Percentiles rank a stretch among this genome's conserved stretches.
Conservation (phyloP, 148 eudicot genomes). For the Rhododendron ovatum region DNA sequence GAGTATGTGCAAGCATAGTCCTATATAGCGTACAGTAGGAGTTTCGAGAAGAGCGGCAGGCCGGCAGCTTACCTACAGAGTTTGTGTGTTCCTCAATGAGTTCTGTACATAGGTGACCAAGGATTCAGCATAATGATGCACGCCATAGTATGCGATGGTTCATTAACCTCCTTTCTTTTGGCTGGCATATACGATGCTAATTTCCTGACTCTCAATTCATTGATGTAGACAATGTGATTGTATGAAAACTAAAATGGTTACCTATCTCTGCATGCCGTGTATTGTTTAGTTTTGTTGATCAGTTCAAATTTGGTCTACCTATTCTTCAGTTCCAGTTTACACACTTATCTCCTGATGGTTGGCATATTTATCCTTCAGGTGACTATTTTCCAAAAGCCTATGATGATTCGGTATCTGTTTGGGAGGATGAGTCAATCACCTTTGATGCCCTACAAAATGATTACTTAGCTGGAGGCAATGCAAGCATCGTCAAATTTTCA, state of each 20-base stretch:
- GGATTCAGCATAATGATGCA: background rate
- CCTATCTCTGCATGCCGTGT: background rate
- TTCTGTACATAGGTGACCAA: background rate
- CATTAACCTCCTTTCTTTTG: background rate
- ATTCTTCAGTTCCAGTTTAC: background rate
- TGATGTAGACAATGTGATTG: background rate
- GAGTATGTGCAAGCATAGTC: background rate
- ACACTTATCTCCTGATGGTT: background rate
- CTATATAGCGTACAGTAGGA: background rate
- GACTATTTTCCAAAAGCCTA: conserved; percentile 73
- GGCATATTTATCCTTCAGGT: conserved; percentile 39
- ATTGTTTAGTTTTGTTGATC: background rate
- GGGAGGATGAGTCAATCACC: conserved; percentile 89
- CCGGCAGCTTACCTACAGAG: background rate
- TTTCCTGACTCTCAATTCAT: background rate
- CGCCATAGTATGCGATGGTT: background rate
- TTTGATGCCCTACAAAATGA: conserved; percentile 69
- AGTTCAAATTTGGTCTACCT: background rate
- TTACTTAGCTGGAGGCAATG: conserved; percentile 54
- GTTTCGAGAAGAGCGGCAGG: background rate
- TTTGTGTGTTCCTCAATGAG: background rate
- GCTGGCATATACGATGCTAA: background rate
- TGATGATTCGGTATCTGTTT: conserved; percentile 56
- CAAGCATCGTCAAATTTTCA: conserved; percentile 43
- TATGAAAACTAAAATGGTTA: background rate